A percentile compares a stretch with the other conserved stretches of the same genome.
Evolutionary conservation across 768 basidiomycete species (phyloP).

Genomic region (Serendipita sp.): DNA sequence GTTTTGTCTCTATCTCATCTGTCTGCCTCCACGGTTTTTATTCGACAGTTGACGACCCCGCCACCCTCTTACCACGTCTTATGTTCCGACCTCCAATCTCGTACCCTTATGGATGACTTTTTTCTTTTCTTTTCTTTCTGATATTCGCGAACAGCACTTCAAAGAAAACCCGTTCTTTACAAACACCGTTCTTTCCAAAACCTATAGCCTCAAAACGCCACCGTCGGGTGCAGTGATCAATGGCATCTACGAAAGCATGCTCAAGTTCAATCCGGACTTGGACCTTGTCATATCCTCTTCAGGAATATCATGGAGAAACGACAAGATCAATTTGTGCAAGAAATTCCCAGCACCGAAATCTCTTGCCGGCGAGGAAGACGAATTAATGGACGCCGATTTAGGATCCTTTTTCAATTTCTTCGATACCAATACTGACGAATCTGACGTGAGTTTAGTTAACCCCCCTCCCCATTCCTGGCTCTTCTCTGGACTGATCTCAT

Average conservation of each 20-base stretch:
- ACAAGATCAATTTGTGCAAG: constrained; percentile 60
- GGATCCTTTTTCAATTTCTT: constrained; percentile 88
- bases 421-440: constrained; percentile 45
- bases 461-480: background rate
- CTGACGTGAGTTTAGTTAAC: constrained; percentile 36
- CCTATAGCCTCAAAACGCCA: constrained; percentile 53
- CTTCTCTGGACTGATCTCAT: too few relatives aligned
- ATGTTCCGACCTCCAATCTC: background rate
- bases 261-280: constrained; percentile 66
- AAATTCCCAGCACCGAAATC: constrained; percentile 45
- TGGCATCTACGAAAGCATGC: constrained; percentile 61
- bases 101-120: background rate
- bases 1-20: constrained; percentile 20
- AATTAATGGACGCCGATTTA: constrained; percentile 43
- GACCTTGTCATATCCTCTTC: constrained; percentile 43
- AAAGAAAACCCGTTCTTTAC: constrained; percentile 75
- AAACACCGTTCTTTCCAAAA: constrained; percentile 62
- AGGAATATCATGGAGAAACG: constrained; percentile 70
- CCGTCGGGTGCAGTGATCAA: constrained; percentile 45
- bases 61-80: background rate
- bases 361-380: constrained; percentile 38
- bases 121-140: background rate
- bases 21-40: too few relatives aligned
- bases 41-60: too few relatives aligned
- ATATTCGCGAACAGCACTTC: constrained; percentile 39